A percentile compares a stretch with the other conserved stretches of the same genome.
phyloP scores from a whole-genome alignment of 2,329 filamentous ascomycete genomes.

The Cryoendolithus antarcticus region DNA sequence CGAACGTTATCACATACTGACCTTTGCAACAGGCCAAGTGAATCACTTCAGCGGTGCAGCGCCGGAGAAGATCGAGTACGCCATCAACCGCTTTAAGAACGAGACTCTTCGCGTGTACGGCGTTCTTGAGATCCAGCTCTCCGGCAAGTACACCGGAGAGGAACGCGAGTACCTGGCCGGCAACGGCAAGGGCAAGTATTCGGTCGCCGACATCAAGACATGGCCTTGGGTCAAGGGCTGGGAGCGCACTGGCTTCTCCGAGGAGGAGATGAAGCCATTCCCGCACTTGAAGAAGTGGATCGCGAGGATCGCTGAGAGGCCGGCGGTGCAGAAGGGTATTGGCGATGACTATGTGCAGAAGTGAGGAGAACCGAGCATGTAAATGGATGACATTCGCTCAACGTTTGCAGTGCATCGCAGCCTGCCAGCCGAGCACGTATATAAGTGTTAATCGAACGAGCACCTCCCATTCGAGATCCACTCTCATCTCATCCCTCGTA shows the following conservation, averaged over 20 bases:
- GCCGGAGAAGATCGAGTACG: conserved; percentile 37
- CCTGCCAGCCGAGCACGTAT: too few species aligned
- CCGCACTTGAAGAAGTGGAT: conserved; percentile 43
- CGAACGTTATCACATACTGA: conserved; percentile 17
- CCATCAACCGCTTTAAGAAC: conserved; percentile 39
- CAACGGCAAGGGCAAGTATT: conserved; percentile 42
- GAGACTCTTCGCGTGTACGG: conserved; percentile 41
- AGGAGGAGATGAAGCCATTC: conserved; percentile 39
- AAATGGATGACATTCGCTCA: too few species aligned
- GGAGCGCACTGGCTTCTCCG: conserved; percentile 30
- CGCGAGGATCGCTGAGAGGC: conserved; percentile 36
- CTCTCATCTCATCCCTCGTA: too few species aligned
- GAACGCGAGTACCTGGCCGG: conserved; percentile 42
- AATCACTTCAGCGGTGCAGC: conserved; percentile 35
- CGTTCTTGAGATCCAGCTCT: conserved; percentile 42
- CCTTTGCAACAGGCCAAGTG: conserved; percentile 22
- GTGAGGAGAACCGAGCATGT: conserved; percentile 8
- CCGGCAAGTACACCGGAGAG: conserved; percentile 38
- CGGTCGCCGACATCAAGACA: conserved; percentile 38
- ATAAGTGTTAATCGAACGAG: too few species aligned
- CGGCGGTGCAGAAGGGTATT: conserved; percentile 37
- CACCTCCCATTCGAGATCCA: too few species aligned
- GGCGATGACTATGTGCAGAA: conserved; percentile 23
- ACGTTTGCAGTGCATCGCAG: too few species aligned
- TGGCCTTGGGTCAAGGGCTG: conserved; percentile 39